Conservation (phyloP, 2,329 filamentous ascomycete genomes). For the Fusarium zealandicum region DNA sequence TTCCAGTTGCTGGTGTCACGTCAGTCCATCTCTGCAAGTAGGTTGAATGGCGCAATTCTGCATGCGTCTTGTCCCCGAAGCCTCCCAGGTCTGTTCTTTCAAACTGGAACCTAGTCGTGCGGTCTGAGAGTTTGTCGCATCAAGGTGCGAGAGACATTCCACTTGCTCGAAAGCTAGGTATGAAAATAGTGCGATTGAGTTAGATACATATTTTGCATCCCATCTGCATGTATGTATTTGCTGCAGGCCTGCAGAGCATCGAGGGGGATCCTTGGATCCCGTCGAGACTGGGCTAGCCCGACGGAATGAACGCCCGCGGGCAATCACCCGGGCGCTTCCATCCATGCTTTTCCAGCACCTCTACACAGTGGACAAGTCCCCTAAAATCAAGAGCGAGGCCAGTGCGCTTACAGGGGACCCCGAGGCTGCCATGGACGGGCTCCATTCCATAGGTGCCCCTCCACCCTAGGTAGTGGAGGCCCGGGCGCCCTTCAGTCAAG, state of each 20-base stretch:
- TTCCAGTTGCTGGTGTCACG: conserved; percentile 18
- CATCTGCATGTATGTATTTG: conserved; percentile 31
- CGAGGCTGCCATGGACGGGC: too few relatives aligned
- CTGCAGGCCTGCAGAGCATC: too few relatives aligned
- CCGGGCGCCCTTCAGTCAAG: conserved; percentile 18
- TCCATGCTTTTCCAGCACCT: conserved; percentile 15
- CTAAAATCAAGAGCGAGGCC: conserved; percentile 10
- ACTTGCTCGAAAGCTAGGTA: background rate
- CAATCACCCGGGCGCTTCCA: too few relatives aligned
- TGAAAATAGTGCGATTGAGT: conserved; percentile 13
- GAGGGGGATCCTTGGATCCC: too few relatives aligned
- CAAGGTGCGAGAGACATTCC: background rate
- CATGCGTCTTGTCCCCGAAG: conserved; percentile 1
- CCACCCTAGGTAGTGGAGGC: conserved; percentile 1
- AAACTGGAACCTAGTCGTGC: too few relatives aligned
- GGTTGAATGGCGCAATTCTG: conserved; percentile 23
- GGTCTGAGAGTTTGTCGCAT: conserved; percentile 1
- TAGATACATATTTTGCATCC: conserved; percentile 14
- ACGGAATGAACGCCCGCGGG: too few relatives aligned
- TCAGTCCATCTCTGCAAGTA: conserved; percentile 12
- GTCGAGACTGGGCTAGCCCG: too few relatives aligned
- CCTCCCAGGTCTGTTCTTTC: conserved; percentile 24
- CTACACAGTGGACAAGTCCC: conserved; percentile 10
- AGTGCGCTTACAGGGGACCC: conserved; percentile 15
- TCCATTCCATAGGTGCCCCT: background rate